Conservation (phyloP, 2,329 filamentous ascomycete species). For the Botrytis fabae region DNA sequence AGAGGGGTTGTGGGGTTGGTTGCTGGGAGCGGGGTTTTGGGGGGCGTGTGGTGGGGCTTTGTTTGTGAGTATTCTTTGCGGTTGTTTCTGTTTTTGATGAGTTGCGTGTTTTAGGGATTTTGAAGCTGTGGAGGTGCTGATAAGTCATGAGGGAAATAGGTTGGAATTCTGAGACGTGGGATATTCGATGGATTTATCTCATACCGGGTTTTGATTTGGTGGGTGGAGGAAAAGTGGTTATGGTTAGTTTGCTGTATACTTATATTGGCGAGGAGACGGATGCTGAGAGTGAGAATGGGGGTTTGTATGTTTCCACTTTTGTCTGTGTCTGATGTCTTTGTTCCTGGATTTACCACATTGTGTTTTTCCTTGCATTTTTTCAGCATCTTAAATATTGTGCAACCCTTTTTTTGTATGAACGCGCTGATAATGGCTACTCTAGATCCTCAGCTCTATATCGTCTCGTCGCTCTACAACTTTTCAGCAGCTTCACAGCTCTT, state of each 20-base stretch:
- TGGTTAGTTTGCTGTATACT: neutral
- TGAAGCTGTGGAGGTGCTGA: neutral
- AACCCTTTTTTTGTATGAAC: neutral
- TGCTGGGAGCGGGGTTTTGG: neutral
- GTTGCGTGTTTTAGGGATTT: neutral
- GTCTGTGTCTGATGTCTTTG: neutral
- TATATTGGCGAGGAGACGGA: neutral
- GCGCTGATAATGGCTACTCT: neutral
- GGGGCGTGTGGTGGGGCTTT: neutral
- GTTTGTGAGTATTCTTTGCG: neutral
- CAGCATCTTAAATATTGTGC: neutral
- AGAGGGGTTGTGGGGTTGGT: neutral
- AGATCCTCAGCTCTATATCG: neutral
- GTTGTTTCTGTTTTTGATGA: neutral
- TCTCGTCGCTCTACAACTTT: neutral
- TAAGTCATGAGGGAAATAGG: neutral
- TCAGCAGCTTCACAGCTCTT: constrained; percentile 1
- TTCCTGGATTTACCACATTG: neutral
- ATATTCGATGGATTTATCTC: neutral
- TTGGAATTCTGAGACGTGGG: constrained; percentile 4
- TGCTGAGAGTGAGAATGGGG: neutral
- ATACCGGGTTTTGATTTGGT: neutral
- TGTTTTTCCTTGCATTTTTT: neutral
- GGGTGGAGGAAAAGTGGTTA: neutral
- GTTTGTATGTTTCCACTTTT: neutral